Evolutionary conservation across 208 protist genomes (phyloP), one percentile per base, ranked within the genome.

Genomic region (Leptomonas pyrrhocoris): DNA sequence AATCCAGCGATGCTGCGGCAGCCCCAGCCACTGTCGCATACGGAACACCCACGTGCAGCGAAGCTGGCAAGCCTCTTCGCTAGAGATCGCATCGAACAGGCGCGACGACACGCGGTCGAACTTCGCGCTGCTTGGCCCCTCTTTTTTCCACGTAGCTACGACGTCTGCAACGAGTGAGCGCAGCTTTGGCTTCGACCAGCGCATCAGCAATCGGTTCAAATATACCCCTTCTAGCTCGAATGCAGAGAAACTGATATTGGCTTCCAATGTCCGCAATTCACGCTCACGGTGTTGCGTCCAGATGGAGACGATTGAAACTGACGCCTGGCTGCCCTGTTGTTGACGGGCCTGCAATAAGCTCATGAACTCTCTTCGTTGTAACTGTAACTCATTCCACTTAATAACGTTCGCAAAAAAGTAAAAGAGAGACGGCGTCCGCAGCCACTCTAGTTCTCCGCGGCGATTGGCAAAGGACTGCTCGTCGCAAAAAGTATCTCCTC

Each of bases 341-440:
- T 60, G 63, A 18, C 49, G 31, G 19, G 79, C 51, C 28, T 80
- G 28, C 25, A 21, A 50, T 25, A 46, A 50, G 28, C 18, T 18
- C 46, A 60, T 38, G 31, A 66, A 46, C 38, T 34, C 19, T 38
- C 23, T 51, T 45, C 71, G 42, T 48, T 74, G 63, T 43, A 85
- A 27, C 36, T 79, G 74, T 18, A 80, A 54, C 58, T 94, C 88
- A 31, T 89, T 78, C 40, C 89, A 76, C 56, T 82, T 80, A 30
- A 90, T 89, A 27, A 94, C 64, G 50, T 77, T 81, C 19, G 81
- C 78, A 28, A 80, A 80, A 31, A 94, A 75, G 50, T 83, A 91
- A 65, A 91, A 94, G 21, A 94, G 60, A 43, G 72, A 82, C 8
- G 88, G 85, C 7, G 81, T 75, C 21, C 83, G 71, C 27, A 94